A percentile compares a stretch with the other conserved stretches of the same genome.
phyloP scores from a whole-genome alignment of 345 rosid species.

The Eucalyptus lansdowneana region DNA sequence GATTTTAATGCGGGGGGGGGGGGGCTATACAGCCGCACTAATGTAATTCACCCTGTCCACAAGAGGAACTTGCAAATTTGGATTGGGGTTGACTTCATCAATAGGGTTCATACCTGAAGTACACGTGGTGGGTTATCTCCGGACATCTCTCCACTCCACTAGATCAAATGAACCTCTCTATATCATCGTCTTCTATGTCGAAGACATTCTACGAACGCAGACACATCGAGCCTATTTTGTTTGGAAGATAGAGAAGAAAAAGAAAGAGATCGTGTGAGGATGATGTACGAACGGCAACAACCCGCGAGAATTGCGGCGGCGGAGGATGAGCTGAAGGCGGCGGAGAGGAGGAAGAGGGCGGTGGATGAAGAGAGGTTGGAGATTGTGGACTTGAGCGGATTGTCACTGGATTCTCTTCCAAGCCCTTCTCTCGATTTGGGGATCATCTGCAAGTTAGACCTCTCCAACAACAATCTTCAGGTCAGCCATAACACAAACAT shows the following conservation, averaged over 20 bases:
- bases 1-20: background rate
- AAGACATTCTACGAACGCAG: background rate
- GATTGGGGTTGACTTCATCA: background rate
- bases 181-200: background rate
- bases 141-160: background rate
- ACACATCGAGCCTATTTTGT: background rate
- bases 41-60: background rate
- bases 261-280: background rate
- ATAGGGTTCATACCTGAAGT: background rate
- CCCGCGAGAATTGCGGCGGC: background rate
- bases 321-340: background rate
- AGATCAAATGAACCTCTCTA: background rate
- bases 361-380: constrained; percentile 21
- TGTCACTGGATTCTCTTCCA: constrained; percentile 53
- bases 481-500: constrained; percentile 2
- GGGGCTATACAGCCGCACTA: background rate
- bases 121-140: background rate
- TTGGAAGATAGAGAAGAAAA: background rate
- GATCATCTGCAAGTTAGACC: constrained; percentile 59
- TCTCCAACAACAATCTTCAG: constrained; percentile 87
- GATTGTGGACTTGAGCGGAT: constrained; percentile 58
- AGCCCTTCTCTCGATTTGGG: constrained; percentile 50
- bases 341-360: background rate
- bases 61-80: background rate
- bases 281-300: background rate